These are phyloP conservation scores for Monosporascus sp. DNA, from an alignment of 2,329 filamentous ascomycete genomes.

Conservation along the genomic window DNA sequence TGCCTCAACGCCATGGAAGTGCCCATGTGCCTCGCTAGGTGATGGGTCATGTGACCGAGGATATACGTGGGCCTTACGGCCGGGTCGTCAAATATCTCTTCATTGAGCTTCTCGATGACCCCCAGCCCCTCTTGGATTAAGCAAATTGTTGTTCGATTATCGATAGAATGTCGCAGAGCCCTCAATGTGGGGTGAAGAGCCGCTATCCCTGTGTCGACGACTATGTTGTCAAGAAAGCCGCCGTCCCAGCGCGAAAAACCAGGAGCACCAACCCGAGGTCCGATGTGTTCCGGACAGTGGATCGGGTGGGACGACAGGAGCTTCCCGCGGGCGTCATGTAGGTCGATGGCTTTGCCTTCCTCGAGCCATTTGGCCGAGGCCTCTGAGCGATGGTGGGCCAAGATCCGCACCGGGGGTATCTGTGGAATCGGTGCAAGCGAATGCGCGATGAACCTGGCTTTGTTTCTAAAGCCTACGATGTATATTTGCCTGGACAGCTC, in stretches of 20 bases:
- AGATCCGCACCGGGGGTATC: slow-evolving; percentile 58
- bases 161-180: slow-evolving; percentile 24
- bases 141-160: slow-evolving; percentile 63
- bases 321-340: slow-evolving; percentile 37
- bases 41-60: slow-evolving; percentile 55
- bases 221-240: slow-evolving; percentile 17
- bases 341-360: slow-evolving; percentile 37
- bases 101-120: slow-evolving; percentile 71
- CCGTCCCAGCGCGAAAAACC: neutral
- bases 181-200: slow-evolving; percentile 14
- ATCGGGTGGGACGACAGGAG: slow-evolving; percentile 18
- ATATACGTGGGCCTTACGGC: slow-evolving; percentile 68
- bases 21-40: slow-evolving; percentile 10
- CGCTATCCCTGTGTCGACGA: slow-evolving; percentile 15
- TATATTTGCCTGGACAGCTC: slow-evolving; percentile 40
- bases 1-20: slow-evolving; percentile 32
- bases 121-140: slow-evolving; percentile 81
- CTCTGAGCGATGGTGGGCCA: slow-evolving; percentile 46
- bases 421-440: slow-evolving; percentile 51
- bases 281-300: slow-evolving; percentile 17
- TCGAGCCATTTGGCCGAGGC: slow-evolving; percentile 41
- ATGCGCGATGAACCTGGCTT: slow-evolving; percentile 63
- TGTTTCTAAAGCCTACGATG: slow-evolving; percentile 59
- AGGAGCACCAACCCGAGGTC: neutral
- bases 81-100: slow-evolving; percentile 63